Evolutionary conservation across 2,329 filamentous ascomycete species (phyloP), one percentile per base, ranked within the genome.

Genomic region (Ramularia endophylla): DNA sequence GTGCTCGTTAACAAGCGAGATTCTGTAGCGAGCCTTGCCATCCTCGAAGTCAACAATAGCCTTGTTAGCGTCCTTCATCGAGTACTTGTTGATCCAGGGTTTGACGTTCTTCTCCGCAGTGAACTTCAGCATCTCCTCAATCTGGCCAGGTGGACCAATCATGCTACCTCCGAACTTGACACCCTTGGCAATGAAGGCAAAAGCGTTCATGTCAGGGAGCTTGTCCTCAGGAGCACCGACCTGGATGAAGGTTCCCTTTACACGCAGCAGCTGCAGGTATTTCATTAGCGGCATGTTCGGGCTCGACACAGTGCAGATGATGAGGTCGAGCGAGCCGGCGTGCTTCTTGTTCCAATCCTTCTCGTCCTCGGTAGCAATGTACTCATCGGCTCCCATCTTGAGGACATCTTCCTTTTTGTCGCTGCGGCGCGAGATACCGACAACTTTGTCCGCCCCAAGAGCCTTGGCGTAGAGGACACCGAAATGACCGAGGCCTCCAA

Each of bases 381-480:
- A 77, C 8, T 54, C 55, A 47, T 74, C 74, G 2, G 80, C 81
- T 5, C 81, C 81, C 39, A 85, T 68, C 48, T 75, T 74, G 51
- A 69, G 62, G 9, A 75, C 77, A 56, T 84, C 79, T 0, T 69
- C 70, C 31, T 65, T 69, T 67, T 85, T 85, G 57, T 60, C 53
- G 1, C 67, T 66, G 0, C 71, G 76, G 50, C 81, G 77, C 5
- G 78, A 80, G 50, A 85, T 75, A 11, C 76, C 80, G 20, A 80
- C 77, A 12, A 81, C 73, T 8, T 74, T 73, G 35, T 85, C 79
- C 18, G 79, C 80, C 8, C 80, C 81, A 1, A 90, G 66, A 1
- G 84, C 84, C 51, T 75, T 78, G 1, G 83, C 80, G 60, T 77
- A 87, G 44, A 86, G 68, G 9, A 89, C 60, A 1, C 76, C 85